Base-by-base conservation (phyloP, 306 rosid species). In the Trifolium repens region DNA sequence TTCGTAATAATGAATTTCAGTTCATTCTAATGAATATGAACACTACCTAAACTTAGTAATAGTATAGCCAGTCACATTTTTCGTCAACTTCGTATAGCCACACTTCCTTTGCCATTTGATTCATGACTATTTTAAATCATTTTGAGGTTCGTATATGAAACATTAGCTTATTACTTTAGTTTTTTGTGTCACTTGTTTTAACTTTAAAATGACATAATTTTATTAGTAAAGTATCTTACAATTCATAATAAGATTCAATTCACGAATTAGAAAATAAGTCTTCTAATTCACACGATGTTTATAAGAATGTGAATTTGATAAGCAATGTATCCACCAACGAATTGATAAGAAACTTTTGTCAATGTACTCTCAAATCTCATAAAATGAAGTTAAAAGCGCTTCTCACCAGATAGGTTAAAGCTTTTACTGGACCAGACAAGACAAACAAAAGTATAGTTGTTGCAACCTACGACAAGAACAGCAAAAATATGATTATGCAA, bases 401-500 rank as follows among this genome's bases (percentile, higher is more conserved):
- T 30, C 99, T 88, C 74, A 94, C 99, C 87, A 94, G 84, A 85
- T 84, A 90, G 58, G 93, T 94, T 46, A 87, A 86, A 39, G 97
- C 97, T 90, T 94, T 94, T 22, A 92, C 89, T 3, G 97, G 96
- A 76, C 99, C 99, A 47, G 97, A 94, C 81, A 94, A 83, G 66
- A 92, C 90, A 59, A 94, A 85, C 78, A 94, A 85, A 27, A 94
- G 92, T 87, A 94, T 81, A 47, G 90, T 77, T 40, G 97, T 94
- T 59, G 96, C 96, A 63, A 92, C 99, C 99, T 92, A 84, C 66
- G 72, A 71, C 74, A 70, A 85, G 34, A 76, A 79, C 14, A 62
- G 9, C 4, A 78, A 71, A 57, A 71, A 47, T 16, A 35, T 59
- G 70, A 57, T 64, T 32, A 63, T 17, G 30, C 65, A 47, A 58